phyloP scores from a whole-genome alignment of 148 eudicot species.

The Camellia japonica region DNA sequence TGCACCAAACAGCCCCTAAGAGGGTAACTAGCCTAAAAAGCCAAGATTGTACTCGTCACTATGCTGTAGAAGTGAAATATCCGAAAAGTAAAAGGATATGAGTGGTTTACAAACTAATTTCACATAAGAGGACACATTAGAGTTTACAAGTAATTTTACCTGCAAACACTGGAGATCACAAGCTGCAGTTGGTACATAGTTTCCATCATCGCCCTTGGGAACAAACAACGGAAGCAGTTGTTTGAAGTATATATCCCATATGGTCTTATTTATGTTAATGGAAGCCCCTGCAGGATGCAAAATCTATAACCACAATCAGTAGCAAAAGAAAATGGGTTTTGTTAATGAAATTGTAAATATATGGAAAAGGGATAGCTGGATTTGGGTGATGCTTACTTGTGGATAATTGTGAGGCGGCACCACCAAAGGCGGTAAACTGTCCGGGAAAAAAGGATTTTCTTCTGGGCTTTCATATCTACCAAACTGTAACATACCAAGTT shows the following conservation, averaged over 20 bases:
- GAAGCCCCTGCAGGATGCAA: conserved; percentile 58
- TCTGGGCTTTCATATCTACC: conserved; percentile 85
- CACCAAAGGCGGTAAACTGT: conserved; percentile 41
- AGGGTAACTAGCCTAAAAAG: neutral
- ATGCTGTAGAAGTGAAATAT: neutral
- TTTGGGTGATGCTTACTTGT: conserved; percentile 31
- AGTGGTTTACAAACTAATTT: neutral
- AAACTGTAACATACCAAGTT: conserved; percentile 40
- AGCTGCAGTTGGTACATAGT: conserved; percentile 57
- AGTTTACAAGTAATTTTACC: conserved; percentile 30
- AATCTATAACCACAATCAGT: conserved; percentile 24
- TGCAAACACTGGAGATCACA: conserved; percentile 79
- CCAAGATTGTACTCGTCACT: neutral
- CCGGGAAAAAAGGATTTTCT: conserved; percentile 79
- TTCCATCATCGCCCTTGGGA: conserved; percentile 71
- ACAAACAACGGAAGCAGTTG: conserved; percentile 55
- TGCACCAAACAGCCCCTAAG: neutral
- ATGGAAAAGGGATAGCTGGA: neutral
- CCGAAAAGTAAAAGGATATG: too few relatives aligned
- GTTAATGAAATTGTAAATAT: neutral
- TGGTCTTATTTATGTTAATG: conserved; percentile 59
- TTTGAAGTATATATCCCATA: conserved; percentile 67
- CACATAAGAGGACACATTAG: neutral
- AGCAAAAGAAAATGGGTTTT: neutral
- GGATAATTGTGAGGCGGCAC: conserved; percentile 36